phyloP scores from a whole-genome alignment of 371 early-diverging fungal species.

The Parasitella parasitica region DNA sequence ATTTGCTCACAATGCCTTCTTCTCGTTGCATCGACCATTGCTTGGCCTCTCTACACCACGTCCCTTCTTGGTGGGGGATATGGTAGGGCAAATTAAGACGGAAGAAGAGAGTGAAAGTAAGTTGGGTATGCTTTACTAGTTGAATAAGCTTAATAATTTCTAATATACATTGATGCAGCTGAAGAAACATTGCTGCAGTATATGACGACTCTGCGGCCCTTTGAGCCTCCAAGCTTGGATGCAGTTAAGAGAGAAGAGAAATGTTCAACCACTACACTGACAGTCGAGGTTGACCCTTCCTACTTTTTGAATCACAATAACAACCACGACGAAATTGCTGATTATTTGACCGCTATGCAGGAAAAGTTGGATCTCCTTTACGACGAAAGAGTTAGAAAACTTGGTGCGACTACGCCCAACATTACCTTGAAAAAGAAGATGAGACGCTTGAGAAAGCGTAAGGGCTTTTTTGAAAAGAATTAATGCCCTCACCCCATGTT shows the following conservation, averaged over 20 bases:
- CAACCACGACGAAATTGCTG: constrained; percentile 25
- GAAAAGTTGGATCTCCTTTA: constrained; percentile 22
- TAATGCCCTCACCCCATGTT: neutral
- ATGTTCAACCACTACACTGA: constrained; percentile 20
- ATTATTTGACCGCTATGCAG: constrained; percentile 31
- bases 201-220: constrained; percentile 15
- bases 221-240: constrained; percentile 14
- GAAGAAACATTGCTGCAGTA: constrained; percentile 21
- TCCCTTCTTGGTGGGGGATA: constrained; percentile 12
- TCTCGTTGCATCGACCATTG: constrained; percentile 46
- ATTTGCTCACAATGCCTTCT: constrained; percentile 49
- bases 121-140: too few species aligned
- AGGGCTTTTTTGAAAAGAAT: constrained; percentile 25
- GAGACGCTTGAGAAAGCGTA: constrained; percentile 20
- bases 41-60: constrained; percentile 18
- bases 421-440: constrained; percentile 8
- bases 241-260: neutral
- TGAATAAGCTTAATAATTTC: too few species aligned
- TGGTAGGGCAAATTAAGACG: constrained; percentile 20
- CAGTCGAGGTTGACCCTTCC: constrained; percentile 24
- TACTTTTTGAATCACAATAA: constrained; percentile 24
- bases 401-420: too few species aligned
- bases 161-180: neutral
- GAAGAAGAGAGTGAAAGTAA: constrained; percentile 13
- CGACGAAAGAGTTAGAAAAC: constrained; percentile 7